Percentiles rank a stretch among this genome's conserved stretches.
phyloP scores from a whole-genome alignment of 2,329 filamentous ascomycete species.

The Neurospora sp. region DNA sequence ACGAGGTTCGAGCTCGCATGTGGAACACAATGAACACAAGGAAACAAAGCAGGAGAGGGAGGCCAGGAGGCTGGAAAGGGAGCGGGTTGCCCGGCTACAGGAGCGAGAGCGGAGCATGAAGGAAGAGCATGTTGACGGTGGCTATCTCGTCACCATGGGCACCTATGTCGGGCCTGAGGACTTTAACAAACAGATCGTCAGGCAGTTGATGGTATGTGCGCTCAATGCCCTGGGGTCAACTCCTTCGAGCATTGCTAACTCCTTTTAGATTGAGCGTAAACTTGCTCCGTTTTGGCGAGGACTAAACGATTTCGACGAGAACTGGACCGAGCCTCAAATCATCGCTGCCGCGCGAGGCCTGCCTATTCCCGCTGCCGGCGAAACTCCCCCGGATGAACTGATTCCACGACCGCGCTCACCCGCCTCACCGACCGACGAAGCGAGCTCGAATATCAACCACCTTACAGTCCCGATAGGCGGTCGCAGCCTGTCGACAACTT shows the following conservation, averaged over 20 bases:
- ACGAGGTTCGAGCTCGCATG: slow-evolving; percentile 27
- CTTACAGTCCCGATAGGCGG: slow-evolving; percentile 72
- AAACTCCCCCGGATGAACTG: slow-evolving; percentile 62
- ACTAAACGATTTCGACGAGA: slow-evolving; percentile 75
- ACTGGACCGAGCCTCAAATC: slow-evolving; percentile 93
- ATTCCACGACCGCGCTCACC: slow-evolving; percentile 35
- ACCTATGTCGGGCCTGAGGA: slow-evolving; percentile 89
- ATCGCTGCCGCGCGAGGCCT: slow-evolving; percentile 79
- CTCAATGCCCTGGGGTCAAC: slow-evolving; percentile 6
- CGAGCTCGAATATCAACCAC: slow-evolving; percentile 54
- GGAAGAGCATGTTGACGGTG: slow-evolving; percentile 90
- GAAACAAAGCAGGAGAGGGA: slow-evolving; percentile 91
- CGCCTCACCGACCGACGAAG: slow-evolving; percentile 37
- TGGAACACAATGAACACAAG: slow-evolving; percentile 49
- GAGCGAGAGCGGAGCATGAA: slow-evolving; percentile 84
- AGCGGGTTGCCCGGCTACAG: slow-evolving; percentile 62
- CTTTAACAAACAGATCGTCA: slow-evolving; percentile 79
- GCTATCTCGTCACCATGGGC: slow-evolving; percentile 86
- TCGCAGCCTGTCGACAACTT: slow-evolving; percentile 68
- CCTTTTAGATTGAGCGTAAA: slow-evolving; percentile 70
- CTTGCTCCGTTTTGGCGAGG: slow-evolving; percentile 95
- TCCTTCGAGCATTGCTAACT: slow-evolving; percentile 6
- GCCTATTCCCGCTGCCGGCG: slow-evolving; percentile 73
- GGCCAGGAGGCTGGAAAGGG: slow-evolving; percentile 72
- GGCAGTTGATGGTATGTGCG: slow-evolving; percentile 73